phyloP scores from a whole-genome alignment of 2,329 filamentous ascomycete species.

The Lasiodiplodia gonubiensis region DNA sequence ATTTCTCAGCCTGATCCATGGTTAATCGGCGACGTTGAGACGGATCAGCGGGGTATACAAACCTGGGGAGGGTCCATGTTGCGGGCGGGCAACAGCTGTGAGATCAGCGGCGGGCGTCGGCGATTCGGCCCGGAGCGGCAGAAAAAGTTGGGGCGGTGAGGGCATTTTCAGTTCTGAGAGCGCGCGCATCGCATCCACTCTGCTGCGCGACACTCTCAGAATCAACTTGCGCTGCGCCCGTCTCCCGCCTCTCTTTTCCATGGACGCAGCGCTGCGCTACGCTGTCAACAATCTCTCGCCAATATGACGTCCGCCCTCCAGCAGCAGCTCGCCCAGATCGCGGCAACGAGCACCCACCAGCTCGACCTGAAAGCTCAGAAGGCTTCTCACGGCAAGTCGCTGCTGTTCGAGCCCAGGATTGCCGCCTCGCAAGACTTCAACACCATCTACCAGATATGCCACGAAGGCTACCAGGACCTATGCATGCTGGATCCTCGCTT shows the following conservation, averaged over 20 bases:
- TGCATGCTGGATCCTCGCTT: slow-evolving; percentile 87
- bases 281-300: slow-evolving; percentile 24
- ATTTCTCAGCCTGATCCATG: slow-evolving; percentile 31
- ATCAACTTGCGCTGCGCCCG: slow-evolving; percentile 29
- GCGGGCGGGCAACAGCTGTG: not conserved
- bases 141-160: slow-evolving; percentile 27
- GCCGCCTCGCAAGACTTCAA: slow-evolving; percentile 90
- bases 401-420: slow-evolving; percentile 87
- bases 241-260: slow-evolving; percentile 34
- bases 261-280: slow-evolving; percentile 33
- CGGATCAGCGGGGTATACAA: not conserved
- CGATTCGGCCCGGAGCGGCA: slow-evolving; percentile 14
- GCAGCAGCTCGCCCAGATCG: slow-evolving; percentile 91
- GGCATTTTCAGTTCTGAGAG: slow-evolving; percentile 16
- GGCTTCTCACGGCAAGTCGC: slow-evolving; percentile 87
- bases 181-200: slow-evolving; percentile 18
- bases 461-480: slow-evolving; percentile 88
- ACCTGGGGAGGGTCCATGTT: slow-evolving; percentile 18
- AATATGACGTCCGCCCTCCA: slow-evolving; percentile 85
- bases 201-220: slow-evolving; percentile 1
- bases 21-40: slow-evolving; percentile 2
- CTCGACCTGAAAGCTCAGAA: slow-evolving; percentile 94
- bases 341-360: slow-evolving; percentile 85
- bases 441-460: slow-evolving; percentile 82
- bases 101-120: slow-evolving; percentile 26